Conservation (phyloP, 2,329 filamentous ascomycete genomes). For the Talaromyces sp. region DNA sequence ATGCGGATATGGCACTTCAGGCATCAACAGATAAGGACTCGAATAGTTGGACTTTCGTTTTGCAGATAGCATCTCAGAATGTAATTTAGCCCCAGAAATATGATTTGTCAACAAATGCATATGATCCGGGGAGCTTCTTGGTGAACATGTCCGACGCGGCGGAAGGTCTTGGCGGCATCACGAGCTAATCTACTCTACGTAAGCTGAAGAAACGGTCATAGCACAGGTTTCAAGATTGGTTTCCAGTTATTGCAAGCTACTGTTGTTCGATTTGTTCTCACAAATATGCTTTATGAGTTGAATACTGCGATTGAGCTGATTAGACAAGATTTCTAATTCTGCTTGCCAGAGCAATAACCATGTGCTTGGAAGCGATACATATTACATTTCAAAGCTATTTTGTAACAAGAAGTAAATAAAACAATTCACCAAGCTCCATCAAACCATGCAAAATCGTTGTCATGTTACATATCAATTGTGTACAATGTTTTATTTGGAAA, state of each 20-base stretch:
- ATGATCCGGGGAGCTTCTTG: constrained; percentile 6
- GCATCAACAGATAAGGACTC: neutral
- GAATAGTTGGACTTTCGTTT: neutral
- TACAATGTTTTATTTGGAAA: constrained; percentile 15
- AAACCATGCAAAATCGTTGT: constrained; percentile 17
- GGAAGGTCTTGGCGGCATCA: constrained; percentile 4
- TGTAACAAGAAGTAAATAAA: neutral
- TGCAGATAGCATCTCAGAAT: neutral
- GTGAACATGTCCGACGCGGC: neutral
- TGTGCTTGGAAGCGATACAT: neutral
- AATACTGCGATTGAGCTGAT: neutral
- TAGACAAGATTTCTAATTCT: neutral
- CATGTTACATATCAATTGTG: constrained; percentile 17
- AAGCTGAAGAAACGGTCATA: neutral
- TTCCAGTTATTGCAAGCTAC: neutral
- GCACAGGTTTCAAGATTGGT: too few relatives aligned
- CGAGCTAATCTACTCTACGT: neutral
- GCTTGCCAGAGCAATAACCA: neutral
- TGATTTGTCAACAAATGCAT: neutral
- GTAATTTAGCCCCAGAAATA: neutral
- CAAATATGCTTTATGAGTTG: neutral
- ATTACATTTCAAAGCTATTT: neutral
- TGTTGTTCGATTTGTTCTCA: neutral
- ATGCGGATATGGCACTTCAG: neutral
- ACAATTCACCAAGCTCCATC: constrained; percentile 11